A percentile compares a stretch with the other conserved stretches of the same genome.
These are phyloP conservation scores for Besnoitia besnoiti DNA, from an alignment of 169 alveolate genomes.

Conservation along the genomic window DNA sequence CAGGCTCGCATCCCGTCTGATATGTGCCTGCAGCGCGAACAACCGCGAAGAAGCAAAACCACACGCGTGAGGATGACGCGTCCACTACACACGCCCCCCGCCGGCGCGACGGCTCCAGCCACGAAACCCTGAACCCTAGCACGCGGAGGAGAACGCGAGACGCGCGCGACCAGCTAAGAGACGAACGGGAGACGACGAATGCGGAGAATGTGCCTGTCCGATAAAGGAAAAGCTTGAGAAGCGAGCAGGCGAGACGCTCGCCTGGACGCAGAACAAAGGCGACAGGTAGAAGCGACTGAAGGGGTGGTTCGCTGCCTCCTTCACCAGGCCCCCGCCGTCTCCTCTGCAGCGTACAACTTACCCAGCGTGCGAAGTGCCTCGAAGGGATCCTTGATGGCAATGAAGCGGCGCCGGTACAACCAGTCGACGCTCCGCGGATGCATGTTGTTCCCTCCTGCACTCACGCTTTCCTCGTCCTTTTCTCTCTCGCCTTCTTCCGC, in stretches of 20 bases:
- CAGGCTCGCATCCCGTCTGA: neutral
- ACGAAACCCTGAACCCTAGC: no score
- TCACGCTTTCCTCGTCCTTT: neutral
- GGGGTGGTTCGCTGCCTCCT: neutral
- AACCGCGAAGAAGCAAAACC: no score
- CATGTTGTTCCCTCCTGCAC: neutral
- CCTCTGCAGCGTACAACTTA: neutral
- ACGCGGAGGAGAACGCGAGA: no score
- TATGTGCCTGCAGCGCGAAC: neutral
- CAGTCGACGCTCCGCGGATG: conserved; percentile 23
- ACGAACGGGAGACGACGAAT: no score
- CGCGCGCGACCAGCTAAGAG: no score
- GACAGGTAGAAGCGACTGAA: neutral
- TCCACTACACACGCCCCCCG: no score
- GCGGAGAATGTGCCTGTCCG: no score
- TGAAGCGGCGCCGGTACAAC: neutral
- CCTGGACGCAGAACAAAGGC: neutral
- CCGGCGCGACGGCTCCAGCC: no score
- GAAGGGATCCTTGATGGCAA: conserved; percentile 36
- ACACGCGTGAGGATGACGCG: no score
- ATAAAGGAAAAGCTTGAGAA: no score
- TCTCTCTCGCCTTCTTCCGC: neutral
- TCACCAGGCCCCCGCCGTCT: neutral
- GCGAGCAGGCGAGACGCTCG: no score
- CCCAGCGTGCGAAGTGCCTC: conserved; percentile 41